Conservation (phyloP, 495 filamentous ascomycete genomes). For the Umbilicaria muhlenbergii region DNA sequence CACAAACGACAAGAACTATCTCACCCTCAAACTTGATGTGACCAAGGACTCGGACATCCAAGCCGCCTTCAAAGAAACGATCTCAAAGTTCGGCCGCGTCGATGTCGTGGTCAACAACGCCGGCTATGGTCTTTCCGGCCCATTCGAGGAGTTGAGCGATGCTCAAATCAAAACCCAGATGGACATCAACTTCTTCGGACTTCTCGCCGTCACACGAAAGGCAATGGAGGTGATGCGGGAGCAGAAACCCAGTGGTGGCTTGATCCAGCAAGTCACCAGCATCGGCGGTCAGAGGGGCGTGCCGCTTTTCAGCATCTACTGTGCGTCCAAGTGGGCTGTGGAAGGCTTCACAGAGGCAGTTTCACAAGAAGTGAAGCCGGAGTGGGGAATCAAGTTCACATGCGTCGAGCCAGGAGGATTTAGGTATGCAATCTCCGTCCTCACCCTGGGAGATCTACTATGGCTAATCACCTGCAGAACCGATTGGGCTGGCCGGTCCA, state of each 20-base stretch:
- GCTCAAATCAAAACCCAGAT: constrained; percentile 11
- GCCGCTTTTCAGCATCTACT: constrained; percentile 22
- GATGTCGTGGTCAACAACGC: constrained; percentile 28
- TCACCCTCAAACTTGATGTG: constrained; percentile 17
- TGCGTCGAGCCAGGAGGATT: constrained; percentile 13
- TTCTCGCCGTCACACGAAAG: constrained; percentile 21
- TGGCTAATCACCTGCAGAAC: background rate
- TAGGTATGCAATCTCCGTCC: constrained; percentile 1
- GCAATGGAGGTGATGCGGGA: constrained; percentile 27
- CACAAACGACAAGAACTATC: constrained; percentile 5
- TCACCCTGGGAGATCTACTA: too few species aligned
- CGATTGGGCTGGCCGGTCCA: constrained; percentile 11
- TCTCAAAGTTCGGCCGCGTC: constrained; percentile 17
- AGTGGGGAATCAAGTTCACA: constrained; percentile 25
- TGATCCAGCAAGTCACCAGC: constrained; percentile 29
- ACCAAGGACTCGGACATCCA: constrained; percentile 14
- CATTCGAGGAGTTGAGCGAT: constrained; percentile 10
- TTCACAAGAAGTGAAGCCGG: constrained; percentile 26
- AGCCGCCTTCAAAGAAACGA: constrained; percentile 11
- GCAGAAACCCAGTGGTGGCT: constrained; percentile 21
- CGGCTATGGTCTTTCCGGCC: constrained; percentile 14
- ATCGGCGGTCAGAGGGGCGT: constrained; percentile 25
- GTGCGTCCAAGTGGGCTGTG: constrained; percentile 24
- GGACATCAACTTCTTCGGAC: constrained; percentile 14
- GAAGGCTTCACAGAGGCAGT: constrained; percentile 28